Conservation (phyloP, 1,284 basidiomycete genomes). For the Apiotrichum domesticum region DNA sequence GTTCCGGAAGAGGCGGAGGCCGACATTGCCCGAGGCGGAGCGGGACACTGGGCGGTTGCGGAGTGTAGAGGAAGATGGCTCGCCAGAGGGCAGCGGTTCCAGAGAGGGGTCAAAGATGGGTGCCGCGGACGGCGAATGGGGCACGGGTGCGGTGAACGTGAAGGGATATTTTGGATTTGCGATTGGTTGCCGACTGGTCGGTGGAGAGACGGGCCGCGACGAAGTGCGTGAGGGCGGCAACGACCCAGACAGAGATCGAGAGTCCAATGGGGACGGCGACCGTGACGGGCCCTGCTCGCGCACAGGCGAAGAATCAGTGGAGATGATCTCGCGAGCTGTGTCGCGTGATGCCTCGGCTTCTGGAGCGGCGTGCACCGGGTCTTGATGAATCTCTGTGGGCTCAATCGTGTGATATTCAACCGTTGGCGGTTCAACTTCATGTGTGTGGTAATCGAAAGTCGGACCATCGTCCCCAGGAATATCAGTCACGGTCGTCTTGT, state of each 20-base stretch:
- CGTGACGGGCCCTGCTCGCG: background rate
- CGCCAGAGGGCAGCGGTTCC: conserved; percentile 20
- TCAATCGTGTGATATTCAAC: background rate
- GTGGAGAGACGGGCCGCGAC: too few species aligned
- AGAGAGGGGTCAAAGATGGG: conserved; percentile 6
- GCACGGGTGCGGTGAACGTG: conserved; percentile 61
- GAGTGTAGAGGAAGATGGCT: conserved; percentile 30
- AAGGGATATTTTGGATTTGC: conserved; percentile 57
- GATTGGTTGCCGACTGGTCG: conserved; percentile 15
- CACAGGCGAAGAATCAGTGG: background rate
- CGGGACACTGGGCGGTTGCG: conserved; percentile 46
- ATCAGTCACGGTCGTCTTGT: background rate
- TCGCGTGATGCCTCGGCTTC: background rate
- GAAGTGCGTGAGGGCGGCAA: too few species aligned
- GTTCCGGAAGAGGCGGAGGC: conserved; percentile 78
- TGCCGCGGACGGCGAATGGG: background rate
- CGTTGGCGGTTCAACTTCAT: background rate
- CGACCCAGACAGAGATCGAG: too few species aligned
- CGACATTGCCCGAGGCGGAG: conserved; percentile 57
- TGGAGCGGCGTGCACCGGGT: too few species aligned
- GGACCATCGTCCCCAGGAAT: background rate
- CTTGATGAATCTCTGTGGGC: background rate
- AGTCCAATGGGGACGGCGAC: too few species aligned
- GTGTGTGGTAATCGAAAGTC: background rate
- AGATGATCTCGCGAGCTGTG: background rate